Evolutionary conservation across 306 rosid species (phyloP).

Genomic region (Senna siamea): DNA sequence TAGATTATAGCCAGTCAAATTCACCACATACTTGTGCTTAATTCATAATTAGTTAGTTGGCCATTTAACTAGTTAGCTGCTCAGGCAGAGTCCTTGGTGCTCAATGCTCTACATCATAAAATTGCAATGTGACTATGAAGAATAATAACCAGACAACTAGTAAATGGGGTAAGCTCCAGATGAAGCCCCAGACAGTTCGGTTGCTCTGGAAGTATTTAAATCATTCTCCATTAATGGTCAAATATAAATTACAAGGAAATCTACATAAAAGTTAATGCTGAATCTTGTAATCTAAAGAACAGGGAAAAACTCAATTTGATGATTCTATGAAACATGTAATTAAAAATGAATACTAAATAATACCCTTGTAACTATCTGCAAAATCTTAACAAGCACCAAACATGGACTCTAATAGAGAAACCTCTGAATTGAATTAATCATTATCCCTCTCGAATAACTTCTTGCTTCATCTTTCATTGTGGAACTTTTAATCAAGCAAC

Average conservation of each 20-base stretch:
- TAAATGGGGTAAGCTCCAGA: background rate
- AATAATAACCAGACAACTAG: background rate
- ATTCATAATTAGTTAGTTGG: background rate
- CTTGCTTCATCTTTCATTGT: constrained; percentile 51
- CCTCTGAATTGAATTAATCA: constrained; percentile 75
- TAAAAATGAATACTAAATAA: constrained; percentile 22
- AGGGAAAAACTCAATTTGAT: constrained; percentile 14
- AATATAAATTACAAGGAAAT: constrained; percentile 18
- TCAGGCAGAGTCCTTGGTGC: background rate
- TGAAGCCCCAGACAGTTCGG: background rate
- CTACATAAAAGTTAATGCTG: constrained; percentile 12
- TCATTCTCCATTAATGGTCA: constrained; percentile 1
- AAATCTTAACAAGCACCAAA: constrained; percentile 46
- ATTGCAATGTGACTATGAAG: background rate
- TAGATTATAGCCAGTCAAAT: no score
- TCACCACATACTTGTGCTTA: no score
- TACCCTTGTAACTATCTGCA: constrained; percentile 27
- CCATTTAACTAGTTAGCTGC: background rate
- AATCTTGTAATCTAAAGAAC: constrained; percentile 6
- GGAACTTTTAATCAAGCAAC: constrained; percentile 71
- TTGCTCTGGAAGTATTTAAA: background rate
- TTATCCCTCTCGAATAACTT: constrained; percentile 87
- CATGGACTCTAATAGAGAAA: constrained; percentile 83
- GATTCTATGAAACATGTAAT: constrained; percentile 12
- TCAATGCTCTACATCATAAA: background rate